phyloP scores from a whole-genome alignment of 2,329 filamentous ascomycete species.

The Aspergillus candidus region DNA sequence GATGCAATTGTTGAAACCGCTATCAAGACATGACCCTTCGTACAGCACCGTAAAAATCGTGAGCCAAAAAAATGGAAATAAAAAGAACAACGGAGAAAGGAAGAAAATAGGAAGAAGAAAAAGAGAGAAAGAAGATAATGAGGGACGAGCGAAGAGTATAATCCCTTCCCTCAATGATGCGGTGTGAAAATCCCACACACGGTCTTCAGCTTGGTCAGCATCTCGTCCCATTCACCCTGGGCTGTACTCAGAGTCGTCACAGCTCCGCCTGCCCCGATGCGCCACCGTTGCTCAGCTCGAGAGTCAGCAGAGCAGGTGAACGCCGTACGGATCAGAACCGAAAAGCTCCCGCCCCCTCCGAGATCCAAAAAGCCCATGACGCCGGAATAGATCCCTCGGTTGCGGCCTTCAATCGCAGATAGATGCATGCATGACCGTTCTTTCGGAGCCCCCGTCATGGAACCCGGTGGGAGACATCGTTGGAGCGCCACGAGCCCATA shows the following conservation, averaged over 20 bases:
- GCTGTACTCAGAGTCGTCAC: conserved; percentile 78
- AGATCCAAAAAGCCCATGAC: conserved; percentile 87
- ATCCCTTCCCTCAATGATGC: conserved; percentile 8
- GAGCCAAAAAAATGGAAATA: no score
- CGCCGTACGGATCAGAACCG: conserved; percentile 79
- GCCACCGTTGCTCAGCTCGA: conserved; percentile 52
- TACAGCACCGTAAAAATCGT: no score
- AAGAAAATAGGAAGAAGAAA: background rate
- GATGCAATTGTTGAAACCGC: no score
- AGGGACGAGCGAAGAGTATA: no score
- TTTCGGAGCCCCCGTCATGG: conserved; percentile 96
- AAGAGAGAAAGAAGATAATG: background rate
- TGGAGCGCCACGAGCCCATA: conserved; percentile 68
- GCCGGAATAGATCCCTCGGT: conserved; percentile 75
- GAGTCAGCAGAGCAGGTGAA: conserved; percentile 44
- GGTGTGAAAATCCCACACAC: conserved; percentile 39
- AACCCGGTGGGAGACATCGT: conserved; percentile 75
- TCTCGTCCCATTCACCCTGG: conserved; percentile 81
- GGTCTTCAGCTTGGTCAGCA: conserved; percentile 65
- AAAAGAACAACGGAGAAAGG: no score
- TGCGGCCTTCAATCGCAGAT: conserved; percentile 57
- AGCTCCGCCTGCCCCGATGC: conserved; percentile 82
- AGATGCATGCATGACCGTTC: conserved; percentile 85
- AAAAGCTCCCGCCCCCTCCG: conserved; percentile 80
- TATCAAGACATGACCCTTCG: no score